Evolutionary conservation across 768 basidiomycete genomes (phyloP), one percentile per base, ranked within the genome.

Genomic region (Dictyophora rubrovolvata): DNA sequence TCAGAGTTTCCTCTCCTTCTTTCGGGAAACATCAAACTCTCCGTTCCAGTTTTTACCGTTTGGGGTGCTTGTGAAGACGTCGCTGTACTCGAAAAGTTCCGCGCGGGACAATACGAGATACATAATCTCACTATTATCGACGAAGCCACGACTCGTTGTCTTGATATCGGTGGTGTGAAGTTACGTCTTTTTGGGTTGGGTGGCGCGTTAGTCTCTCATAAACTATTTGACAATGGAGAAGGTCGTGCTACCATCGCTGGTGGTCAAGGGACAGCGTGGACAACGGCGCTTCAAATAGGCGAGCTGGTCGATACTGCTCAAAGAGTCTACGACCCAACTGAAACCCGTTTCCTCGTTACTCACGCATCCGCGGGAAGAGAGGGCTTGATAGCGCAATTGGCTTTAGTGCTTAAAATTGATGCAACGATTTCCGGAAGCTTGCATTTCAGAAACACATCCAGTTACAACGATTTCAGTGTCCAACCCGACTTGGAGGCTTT

Each of bases 61-160:
- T 95, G 90, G 84, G 96, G 96, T 23, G 91, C 95, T 21, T 96
- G 95, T 67, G 96, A 99, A 73, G 96, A 99, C 68, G 92, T 99
- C 42, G 65, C 82, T 54, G 80, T 99, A 48, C 76, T 98, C 63
- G 96, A 98, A 77, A 94, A 92, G 71, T 87, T 98, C 73, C 85
- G 96, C 65, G 75, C 84, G 16, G 84, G 85, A 35, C 76, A 85
- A 53, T 93, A 93, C 72, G 74, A 81, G 62, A 85, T 98, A 63
- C 84, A 88, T 63, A 99, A 98, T 70, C 80, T 99, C 49, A 86
- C 89, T 68, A 79, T 99, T 62, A 74, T 99, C 37, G 94, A 97
- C 69, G 96, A 99, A 71, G 92, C 93, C 42, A 91, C 93, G n/a
- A 93, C 93, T 33, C 87, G 90, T 61, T 82, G 86, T 63, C 74